Evolutionary conservation across 148 eudicot species (phyloP).

Genomic region (Rhododendron williamsianum): DNA sequence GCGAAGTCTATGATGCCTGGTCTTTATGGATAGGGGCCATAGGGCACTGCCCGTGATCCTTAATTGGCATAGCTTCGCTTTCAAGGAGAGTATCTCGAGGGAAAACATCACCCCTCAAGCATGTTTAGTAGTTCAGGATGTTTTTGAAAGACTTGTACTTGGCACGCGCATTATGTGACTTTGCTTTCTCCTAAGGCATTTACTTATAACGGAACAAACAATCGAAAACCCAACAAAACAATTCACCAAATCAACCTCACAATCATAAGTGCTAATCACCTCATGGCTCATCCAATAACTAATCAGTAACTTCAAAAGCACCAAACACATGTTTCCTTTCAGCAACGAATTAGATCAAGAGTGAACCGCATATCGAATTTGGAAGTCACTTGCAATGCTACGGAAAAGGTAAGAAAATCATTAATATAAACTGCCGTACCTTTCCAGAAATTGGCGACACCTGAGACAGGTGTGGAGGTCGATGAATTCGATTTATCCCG

Average conservation of each 20-base stretch:
- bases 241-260: not conserved
- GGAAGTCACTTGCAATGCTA: not conserved
- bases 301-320: not conserved
- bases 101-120: not conserved
- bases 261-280: not conserved
- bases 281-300: not conserved
- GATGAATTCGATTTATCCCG: slow-evolving; percentile 49
- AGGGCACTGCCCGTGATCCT: not conserved
- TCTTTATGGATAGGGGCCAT: not conserved
- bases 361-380: not conserved
- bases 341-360: not conserved
- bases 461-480: slow-evolving; percentile 60
- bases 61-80: not conserved
- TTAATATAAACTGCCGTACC: slow-evolving; percentile 28
- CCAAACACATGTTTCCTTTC: not conserved
- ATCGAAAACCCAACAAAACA: not conserved
- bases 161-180: not conserved
- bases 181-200: not conserved
- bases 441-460: slow-evolving; percentile 91
- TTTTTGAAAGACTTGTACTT: not conserved
- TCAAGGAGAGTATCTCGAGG: not conserved
- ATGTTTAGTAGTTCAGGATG: not conserved
- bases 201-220: too few species aligned
- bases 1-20: not conserved
- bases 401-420: not conserved